These are phyloP conservation scores for Komagataella ulmi DNA, from an alignment of 805 yeast species.

Conservation along the genomic window DNA sequence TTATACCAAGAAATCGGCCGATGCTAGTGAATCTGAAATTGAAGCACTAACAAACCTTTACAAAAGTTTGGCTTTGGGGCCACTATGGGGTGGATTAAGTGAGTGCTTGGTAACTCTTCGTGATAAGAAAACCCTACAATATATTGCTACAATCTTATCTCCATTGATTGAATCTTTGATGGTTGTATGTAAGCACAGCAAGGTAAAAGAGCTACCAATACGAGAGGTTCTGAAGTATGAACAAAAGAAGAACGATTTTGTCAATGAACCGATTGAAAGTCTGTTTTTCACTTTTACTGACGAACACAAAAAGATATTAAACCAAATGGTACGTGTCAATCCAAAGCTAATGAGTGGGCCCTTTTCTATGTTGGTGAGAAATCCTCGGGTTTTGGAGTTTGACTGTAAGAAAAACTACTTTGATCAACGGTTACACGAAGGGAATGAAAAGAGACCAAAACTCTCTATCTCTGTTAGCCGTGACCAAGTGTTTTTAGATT, in stretches of 20 bases:
- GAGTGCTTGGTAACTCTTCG: slow-evolving; percentile 55
- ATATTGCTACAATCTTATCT: slow-evolving; percentile 65
- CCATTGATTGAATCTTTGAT: slow-evolving; percentile 86
- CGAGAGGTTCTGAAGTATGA: slow-evolving; percentile 50
- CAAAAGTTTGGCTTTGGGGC: slow-evolving; percentile 54
- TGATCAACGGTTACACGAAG: slow-evolving; percentile 54
- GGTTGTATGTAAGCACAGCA: slow-evolving; percentile 90
- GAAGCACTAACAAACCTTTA: slow-evolving; percentile 49
- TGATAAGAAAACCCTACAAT: slow-evolving; percentile 37
- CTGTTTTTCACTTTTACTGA: slow-evolving; percentile 80
- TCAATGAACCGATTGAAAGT: slow-evolving; percentile 63
- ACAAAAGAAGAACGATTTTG: slow-evolving; percentile 49
- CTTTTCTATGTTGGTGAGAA: slow-evolving; percentile 75
- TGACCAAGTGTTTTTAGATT: slow-evolving; percentile 84
- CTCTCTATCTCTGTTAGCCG: slow-evolving; percentile 63
- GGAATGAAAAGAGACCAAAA: slow-evolving; percentile 27
- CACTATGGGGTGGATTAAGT: slow-evolving; percentile 77
- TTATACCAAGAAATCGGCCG: slow-evolving; percentile 23
- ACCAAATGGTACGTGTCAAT: slow-evolving; percentile 82
- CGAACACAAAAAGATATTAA: slow-evolving; percentile 74
- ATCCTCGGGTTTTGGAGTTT: slow-evolving; percentile 83
- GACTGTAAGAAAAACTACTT: slow-evolving; percentile 87
- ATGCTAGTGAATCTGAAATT: slow-evolving; percentile 16
- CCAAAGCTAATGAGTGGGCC: slow-evolving; percentile 95
- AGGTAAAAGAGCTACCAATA: slow-evolving; percentile 40